Evolutionary conservation across 2,329 filamentous ascomycete species (phyloP).

Genomic region (Amylocarpus encephaloides): DNA sequence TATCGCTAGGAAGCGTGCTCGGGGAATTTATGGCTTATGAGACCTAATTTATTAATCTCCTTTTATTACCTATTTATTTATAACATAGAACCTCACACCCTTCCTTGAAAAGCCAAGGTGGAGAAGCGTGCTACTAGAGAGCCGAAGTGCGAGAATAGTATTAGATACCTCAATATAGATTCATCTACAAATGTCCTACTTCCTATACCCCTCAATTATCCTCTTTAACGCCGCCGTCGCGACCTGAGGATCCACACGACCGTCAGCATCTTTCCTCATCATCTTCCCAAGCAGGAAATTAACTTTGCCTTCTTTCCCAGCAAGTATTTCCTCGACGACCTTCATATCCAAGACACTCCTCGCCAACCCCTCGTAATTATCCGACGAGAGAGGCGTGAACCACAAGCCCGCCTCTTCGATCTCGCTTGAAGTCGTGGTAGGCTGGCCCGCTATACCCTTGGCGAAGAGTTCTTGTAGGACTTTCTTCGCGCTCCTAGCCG

Average conservation of each 20-base stretch:
- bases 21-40: too few relatives aligned
- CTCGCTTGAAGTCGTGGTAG: conserved; percentile 41
- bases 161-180: too few relatives aligned
- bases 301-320: conserved; percentile 57
- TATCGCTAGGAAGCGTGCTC: too few relatives aligned
- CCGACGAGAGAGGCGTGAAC: conserved; percentile 46
- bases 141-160: too few relatives aligned
- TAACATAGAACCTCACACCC: too few relatives aligned
- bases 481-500: conserved; percentile 52
- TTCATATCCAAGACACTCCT: conserved; percentile 46
- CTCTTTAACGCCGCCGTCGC: conserved; percentile 48
- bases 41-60: too few relatives aligned
- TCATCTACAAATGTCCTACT: too few relatives aligned
- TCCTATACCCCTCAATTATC: conserved; percentile 34
- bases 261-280: conserved; percentile 54
- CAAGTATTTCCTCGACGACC: conserved; percentile 54
- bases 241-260: conserved; percentile 53
- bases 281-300: conserved; percentile 65
- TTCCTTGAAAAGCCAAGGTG: too few relatives aligned
- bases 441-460: conserved; percentile 32
- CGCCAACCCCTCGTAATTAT: conserved; percentile 51
- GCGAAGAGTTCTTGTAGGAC: conserved; percentile 49
- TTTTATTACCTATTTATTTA: too few relatives aligned
- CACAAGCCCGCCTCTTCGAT: conserved; percentile 51
- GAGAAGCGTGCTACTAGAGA: too few relatives aligned